A percentile compares a stretch with the other conserved stretches of the same genome.
Evolutionary conservation across 805 yeast species (phyloP).

Genomic region (Candida andamanensis): DNA sequence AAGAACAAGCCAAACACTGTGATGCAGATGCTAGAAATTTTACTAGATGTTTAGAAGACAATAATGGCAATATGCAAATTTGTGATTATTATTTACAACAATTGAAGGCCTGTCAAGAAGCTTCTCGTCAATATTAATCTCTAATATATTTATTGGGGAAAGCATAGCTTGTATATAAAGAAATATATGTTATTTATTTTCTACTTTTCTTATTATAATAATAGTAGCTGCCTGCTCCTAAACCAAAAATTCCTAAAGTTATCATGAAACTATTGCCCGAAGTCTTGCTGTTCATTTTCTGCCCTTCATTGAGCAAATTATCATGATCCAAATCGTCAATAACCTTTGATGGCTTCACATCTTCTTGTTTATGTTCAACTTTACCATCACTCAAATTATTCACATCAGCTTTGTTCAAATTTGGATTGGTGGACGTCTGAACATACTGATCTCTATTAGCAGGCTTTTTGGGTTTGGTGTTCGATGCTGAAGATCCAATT

Average conservation of each 20-base stretch:
- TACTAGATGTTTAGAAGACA: conserved; percentile 92
- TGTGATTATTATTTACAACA: conserved; percentile 97
- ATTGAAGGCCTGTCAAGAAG: conserved; percentile 95
- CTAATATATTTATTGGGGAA: conserved; percentile 1
- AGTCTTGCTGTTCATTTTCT: conserved; percentile 5
- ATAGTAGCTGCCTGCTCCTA: conserved; percentile 27
- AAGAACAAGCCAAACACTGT: conserved; percentile 55
- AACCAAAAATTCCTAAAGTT: conserved; percentile 21
- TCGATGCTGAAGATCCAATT: conserved; percentile 12
- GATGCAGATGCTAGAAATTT: conserved; percentile 92
- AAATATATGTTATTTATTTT: background rate
- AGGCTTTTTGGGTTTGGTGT: conserved; percentile 19
- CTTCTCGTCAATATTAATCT: conserved; percentile 74
- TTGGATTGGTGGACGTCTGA: conserved; percentile 38
- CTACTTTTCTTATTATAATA: conserved; percentile 9
- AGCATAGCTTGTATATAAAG: conserved; percentile 4
- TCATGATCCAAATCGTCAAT: conserved; percentile 38
- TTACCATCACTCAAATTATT: conserved; percentile 30
- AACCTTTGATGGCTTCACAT: conserved; percentile 26
- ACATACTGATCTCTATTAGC: conserved; percentile 37
- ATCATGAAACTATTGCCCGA: conserved; percentile 10
- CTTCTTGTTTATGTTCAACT: conserved; percentile 32
- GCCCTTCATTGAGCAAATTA: conserved; percentile 16
- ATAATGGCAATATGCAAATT: conserved; percentile 92
- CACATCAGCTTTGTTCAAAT: conserved; percentile 33